Base-by-base conservation (phyloP, 2,329 filamentous ascomycete genomes). In the Whalleya microplaca region DNA sequence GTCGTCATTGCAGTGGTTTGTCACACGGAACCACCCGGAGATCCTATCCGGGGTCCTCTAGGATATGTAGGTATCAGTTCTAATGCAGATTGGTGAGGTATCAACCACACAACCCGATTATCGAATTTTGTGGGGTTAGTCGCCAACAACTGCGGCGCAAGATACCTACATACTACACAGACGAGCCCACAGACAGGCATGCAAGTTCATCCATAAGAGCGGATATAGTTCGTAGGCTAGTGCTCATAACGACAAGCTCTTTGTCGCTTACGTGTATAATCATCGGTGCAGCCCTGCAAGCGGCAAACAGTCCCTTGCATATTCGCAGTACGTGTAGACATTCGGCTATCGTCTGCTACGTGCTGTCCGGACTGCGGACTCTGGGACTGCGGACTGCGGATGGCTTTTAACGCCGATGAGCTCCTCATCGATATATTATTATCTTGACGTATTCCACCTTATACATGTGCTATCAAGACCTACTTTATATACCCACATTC, bases 51-150 rank as follows among this genome's bases (percentile, higher is more conserved):
- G 56, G 53, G 44, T 50, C 54, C 56, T 55, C 52, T 58, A 50
- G 18, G 21, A 6, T 14, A 29, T 18, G 48, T 55, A 58, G 56
- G 54, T 56, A 58, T 56, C 51, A 47, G 41, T 64, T 53, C 61
- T 53, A 23, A 58, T 53, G 32, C 46, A 40, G 41, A 48, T 61
- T 56, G 48, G 50, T 37, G 40, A 53, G 41, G 56, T 44, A 59
- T 37, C 41, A 45, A 49, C 44, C 18, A n/a, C 37, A 44, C 45
- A 52, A 53, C 56, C 41, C 56, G 51, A 41, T 59, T 55, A 53
- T 63, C 51, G 48, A 59, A 48, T 55, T 57, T 46, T 61, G 56
- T 63, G 61, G 61, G 56, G 58, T 59, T 55, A 56, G 44, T 53
- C 45, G 56, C 58, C 56, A 59, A 50, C 48, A 23, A 57, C 47